A percentile compares a stretch with the other conserved stretches of the same genome.
These are phyloP conservation scores for Lactarius sp. DNA, from an alignment of 768 basidiomycete species.

Conservation along the genomic window DNA sequence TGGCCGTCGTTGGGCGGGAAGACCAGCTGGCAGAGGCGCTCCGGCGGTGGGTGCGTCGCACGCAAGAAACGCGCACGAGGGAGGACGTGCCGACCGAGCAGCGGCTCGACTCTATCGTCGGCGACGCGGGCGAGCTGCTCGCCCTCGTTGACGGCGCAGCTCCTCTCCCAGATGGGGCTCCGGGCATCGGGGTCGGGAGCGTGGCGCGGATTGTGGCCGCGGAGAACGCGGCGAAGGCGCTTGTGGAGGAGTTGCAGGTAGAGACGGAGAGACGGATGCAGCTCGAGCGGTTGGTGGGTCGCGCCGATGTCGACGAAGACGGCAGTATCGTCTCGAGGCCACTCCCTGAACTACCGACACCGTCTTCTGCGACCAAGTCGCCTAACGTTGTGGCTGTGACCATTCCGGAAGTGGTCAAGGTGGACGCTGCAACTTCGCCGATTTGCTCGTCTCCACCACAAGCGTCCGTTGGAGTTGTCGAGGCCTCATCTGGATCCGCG, in stretches of 20 bases:
- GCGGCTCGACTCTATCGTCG: constrained; percentile 11
- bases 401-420: constrained; percentile 10
- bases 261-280: constrained; percentile 50
- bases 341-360: background rate
- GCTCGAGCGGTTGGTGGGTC: constrained; percentile 35
- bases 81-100: constrained; percentile 7
- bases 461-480: background rate
- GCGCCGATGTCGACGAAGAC: constrained; percentile 11
- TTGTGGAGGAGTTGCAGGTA: constrained; percentile 53
- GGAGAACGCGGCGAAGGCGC: constrained; percentile 43
- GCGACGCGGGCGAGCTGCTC: constrained; percentile 24
- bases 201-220: constrained; percentile 49
- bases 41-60: constrained; percentile 50
- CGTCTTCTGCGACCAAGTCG: background rate
- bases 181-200: constrained; percentile 37
- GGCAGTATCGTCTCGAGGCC: constrained; percentile 10
- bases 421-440: constrained; percentile 23
- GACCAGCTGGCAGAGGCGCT: constrained; percentile 53
- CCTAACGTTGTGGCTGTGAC: background rate
- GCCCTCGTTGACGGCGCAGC: constrained; percentile 31
- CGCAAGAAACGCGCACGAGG: constrained; percentile 40
- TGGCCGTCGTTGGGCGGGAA: constrained; percentile 60
- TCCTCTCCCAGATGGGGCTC: constrained; percentile 28
- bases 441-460: constrained; percentile 11
- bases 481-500: background rate